A percentile compares a stretch with the other conserved stretches of the same genome.
Evolutionary conservation across 495 filamentous ascomycete genomes (phyloP).

Genomic region (Hypomontagnella submonticulosa): DNA sequence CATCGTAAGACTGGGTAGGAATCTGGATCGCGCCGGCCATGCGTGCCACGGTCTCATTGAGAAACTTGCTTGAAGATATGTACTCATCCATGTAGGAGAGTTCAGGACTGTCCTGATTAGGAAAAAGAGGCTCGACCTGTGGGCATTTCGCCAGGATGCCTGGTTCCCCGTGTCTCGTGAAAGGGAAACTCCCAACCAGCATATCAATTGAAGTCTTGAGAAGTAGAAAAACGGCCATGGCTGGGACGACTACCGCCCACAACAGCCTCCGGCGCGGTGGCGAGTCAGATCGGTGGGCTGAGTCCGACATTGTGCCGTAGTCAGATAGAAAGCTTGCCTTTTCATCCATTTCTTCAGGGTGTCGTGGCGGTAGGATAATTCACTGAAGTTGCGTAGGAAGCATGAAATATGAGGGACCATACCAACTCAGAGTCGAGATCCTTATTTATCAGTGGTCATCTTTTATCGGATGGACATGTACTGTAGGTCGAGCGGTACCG

Average conservation of each 20-base stretch:
- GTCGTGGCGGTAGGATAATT: background rate
- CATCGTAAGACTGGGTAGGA: conserved; percentile 66
- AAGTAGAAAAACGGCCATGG: conserved; percentile 10
- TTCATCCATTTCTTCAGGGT: conserved; percentile 17
- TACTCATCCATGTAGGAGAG: conserved; percentile 44
- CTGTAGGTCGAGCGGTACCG: too few relatives aligned
- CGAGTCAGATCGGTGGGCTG: background rate
- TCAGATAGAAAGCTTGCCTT: conserved; percentile 24
- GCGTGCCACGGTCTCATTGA: conserved; percentile 39
- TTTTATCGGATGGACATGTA: too few relatives aligned
- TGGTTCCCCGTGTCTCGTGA: background rate
- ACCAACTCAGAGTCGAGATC: too few relatives aligned
- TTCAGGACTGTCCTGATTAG: conserved; percentile 20
- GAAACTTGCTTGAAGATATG: conserved; percentile 37
- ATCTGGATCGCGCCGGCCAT: conserved; percentile 55
- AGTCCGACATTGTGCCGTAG: conserved; percentile 11
- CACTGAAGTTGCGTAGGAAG: background rate
- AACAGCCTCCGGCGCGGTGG: conserved; percentile 5
- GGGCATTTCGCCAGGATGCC: conserved; percentile 33
- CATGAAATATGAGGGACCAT: background rate
- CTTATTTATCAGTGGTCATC: too few relatives aligned
- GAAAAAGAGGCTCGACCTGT: conserved; percentile 43
- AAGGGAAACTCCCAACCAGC: background rate
- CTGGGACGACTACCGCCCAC: conserved; percentile 9
- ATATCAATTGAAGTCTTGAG: conserved; percentile 11